Percentiles rank a stretch among this genome's conserved stretches.
These are phyloP conservation scores for Posidonia australis DNA, from an alignment of 106 monocot genomes.

Conservation along the genomic window DNA sequence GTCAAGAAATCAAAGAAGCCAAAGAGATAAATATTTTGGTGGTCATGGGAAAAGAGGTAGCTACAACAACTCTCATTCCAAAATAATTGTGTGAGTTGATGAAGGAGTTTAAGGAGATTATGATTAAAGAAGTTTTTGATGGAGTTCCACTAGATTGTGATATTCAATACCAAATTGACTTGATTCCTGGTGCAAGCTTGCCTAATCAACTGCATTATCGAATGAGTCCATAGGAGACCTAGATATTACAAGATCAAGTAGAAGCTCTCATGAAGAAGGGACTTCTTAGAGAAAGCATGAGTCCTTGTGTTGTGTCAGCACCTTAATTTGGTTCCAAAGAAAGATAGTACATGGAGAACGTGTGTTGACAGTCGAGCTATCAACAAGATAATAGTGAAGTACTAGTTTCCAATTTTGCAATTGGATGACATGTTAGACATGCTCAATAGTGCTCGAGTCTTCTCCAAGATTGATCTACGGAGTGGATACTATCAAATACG, in stretches of 20 bases:
- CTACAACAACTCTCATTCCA: too few relatives aligned
- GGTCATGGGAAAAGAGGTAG: too few relatives aligned
- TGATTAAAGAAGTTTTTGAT: too few relatives aligned
- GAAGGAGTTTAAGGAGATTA: too few relatives aligned
- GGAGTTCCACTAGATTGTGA: not conserved
- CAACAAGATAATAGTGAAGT: slow-evolving; percentile 4
- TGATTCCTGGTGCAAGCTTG: not conserved
- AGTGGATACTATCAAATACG: too few relatives aligned
- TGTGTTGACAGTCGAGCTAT: not conserved
- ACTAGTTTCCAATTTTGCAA: not conserved
- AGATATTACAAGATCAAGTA: not conserved
- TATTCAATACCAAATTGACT: not conserved
- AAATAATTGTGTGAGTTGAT: too few relatives aligned
- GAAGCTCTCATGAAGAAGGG: not conserved
- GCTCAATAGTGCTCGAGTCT: not conserved
- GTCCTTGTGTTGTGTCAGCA: not conserved
- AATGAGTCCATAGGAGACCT: not conserved
- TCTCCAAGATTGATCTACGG: not conserved
- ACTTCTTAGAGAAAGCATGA: not conserved
- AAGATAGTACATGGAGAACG: not conserved
- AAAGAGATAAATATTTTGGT: too few relatives aligned
- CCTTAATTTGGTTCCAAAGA: not conserved
- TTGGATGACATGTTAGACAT: slow-evolving; percentile 2
- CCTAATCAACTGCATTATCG: not conserved
- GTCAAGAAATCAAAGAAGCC: too few relatives aligned